Conservation (phyloP, 1,139 yeast species). For the Geotrichum fermentans region DNA sequence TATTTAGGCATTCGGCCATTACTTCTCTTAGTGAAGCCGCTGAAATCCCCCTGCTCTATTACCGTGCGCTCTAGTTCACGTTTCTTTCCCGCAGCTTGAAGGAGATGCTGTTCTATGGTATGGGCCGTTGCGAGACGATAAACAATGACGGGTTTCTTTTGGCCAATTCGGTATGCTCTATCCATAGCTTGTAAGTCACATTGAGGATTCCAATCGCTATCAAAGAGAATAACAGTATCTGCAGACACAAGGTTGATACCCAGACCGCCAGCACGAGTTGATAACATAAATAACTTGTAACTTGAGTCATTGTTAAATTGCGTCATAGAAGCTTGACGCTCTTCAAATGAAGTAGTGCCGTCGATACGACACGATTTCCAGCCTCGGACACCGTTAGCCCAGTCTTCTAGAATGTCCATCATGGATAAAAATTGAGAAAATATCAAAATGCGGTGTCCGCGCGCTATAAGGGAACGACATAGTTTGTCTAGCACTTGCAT, state of each 20-base stretch:
- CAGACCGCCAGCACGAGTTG: constrained; percentile 92
- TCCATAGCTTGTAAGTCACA: constrained; percentile 96
- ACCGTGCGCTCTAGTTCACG: constrained; percentile 75
- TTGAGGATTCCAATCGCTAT: constrained; percentile 97
- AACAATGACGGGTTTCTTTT: constrained; percentile 72
- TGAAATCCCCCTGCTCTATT: constrained; percentile 79
- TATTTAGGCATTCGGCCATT: too few relatives aligned
- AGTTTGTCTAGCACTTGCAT: constrained; percentile 75
- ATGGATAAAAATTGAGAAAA: constrained; percentile 98
- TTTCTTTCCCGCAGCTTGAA: constrained; percentile 73
- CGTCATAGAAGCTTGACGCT: constrained; percentile 60
- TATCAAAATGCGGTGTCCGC: constrained; percentile 89
- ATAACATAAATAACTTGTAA: constrained; percentile 56
- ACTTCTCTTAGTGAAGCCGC: constrained; percentile 39
- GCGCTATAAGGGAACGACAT: constrained; percentile 68
- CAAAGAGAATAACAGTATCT: constrained; percentile 84
- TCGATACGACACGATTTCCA: constrained; percentile 62
- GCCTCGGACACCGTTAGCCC: constrained; percentile 48
- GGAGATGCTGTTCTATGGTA: constrained; percentile 76
- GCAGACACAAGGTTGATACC: constrained; percentile 85
- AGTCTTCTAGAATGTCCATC: constrained; percentile 80
- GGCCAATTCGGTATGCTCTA: constrained; percentile 91
- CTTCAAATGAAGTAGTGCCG: constrained; percentile 63
- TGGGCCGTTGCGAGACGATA: constrained; percentile 70
- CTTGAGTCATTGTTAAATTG: constrained; percentile 43